Evolutionary conservation across 345 rosid genomes (phyloP).

Genomic region (Cardamine chenopodiifolia): DNA sequence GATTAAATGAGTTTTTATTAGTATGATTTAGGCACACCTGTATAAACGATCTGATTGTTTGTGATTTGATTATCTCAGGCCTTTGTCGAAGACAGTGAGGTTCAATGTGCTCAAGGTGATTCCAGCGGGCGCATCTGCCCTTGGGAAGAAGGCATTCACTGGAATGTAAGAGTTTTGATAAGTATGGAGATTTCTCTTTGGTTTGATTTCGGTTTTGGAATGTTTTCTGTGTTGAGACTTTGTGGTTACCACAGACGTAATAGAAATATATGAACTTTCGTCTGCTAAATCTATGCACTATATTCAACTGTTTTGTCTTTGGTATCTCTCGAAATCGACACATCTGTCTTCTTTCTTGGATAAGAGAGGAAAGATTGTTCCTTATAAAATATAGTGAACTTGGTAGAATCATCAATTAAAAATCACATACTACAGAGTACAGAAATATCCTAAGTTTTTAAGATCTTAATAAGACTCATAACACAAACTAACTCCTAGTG

Average conservation of each 20-base stretch:
- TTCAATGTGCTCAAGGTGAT: constrained; percentile 78
- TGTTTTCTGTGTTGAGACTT: constrained; percentile 26
- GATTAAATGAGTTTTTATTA: neutral
- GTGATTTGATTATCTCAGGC: constrained; percentile 46
- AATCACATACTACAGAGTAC: no score
- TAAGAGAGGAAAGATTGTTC: no score
- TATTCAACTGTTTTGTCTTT: neutral
- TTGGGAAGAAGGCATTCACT: constrained; percentile 72
- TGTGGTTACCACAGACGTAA: constrained; percentile 12
- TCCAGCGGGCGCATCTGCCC: constrained; percentile 75
- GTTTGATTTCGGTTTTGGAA: constrained; percentile 23
- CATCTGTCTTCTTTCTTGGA: no score
- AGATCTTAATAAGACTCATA: no score
- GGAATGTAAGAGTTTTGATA: constrained; percentile 44
- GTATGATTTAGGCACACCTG: neutral
- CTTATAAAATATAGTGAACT: neutral
- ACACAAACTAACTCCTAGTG: no score
- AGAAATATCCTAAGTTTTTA: neutral
- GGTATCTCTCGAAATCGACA: neutral
- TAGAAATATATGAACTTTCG: constrained; percentile 21
- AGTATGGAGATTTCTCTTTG: neutral
- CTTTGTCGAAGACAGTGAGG: constrained; percentile 75
- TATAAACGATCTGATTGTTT: neutral
- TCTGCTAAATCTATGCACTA: neutral
- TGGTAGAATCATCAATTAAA: neutral